Conservation (phyloP, 1,284 basidiomycete species). For the Pascua guehoae region DNA sequence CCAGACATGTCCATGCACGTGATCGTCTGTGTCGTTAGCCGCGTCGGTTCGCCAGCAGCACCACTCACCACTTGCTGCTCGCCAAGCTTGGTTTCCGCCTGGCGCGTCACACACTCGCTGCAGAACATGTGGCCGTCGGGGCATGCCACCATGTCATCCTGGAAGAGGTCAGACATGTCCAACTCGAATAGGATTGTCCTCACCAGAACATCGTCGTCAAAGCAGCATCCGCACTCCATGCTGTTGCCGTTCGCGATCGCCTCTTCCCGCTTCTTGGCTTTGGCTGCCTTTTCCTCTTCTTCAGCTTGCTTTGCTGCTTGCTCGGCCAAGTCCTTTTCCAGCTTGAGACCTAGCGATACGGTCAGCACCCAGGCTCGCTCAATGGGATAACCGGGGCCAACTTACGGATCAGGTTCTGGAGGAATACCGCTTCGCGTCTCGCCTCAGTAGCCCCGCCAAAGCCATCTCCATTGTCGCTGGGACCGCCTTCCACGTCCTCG, state of each 20-base stretch:
- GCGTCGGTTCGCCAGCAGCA: background rate
- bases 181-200: constrained; percentile 35
- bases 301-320: constrained; percentile 39
- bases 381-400: background rate
- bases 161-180: constrained; percentile 9
- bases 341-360: background rate
- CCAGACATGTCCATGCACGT: constrained; percentile 75
- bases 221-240: constrained; percentile 80
- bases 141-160: constrained; percentile 80
- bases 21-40: constrained; percentile 53
- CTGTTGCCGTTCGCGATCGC: constrained; percentile 53
- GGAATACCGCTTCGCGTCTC: constrained; percentile 1
- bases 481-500: background rate
- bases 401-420: constrained; percentile 13
- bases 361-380: no score
- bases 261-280: constrained; percentile 43
- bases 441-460: background rate
- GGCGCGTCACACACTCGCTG: constrained; percentile 55
- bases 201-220: constrained; percentile 65
- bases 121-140: constrained; percentile 76
- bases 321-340: constrained; percentile 23
- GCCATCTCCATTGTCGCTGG: background rate
- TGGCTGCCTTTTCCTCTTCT: constrained; percentile 21
- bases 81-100: constrained; percentile 49
- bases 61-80: constrained; percentile 42